Conservation (phyloP, 352 stramenopile genomes). For the Lagenidium giganteum region DNA sequence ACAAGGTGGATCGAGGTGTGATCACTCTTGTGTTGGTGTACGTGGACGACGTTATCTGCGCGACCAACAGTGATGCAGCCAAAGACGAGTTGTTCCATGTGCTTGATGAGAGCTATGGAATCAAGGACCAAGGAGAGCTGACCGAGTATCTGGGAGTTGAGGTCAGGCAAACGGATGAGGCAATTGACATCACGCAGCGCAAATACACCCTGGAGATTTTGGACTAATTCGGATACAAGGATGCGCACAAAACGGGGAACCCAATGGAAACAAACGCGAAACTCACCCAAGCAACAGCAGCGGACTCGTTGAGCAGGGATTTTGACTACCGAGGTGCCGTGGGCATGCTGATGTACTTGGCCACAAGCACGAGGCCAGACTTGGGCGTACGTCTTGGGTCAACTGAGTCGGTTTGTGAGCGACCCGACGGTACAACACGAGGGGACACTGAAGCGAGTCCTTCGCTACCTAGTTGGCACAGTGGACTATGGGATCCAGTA, state of each 20-base stretch:
- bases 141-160: background rate
- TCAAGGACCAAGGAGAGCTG: constrained; percentile 18
- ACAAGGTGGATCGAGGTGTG: background rate
- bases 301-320: background rate
- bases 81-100: constrained; percentile 15
- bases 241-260: background rate
- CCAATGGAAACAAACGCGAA: constrained; percentile 2
- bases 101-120: constrained; percentile 11
- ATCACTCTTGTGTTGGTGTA: constrained; percentile 5
- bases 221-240: background rate
- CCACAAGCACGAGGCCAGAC: constrained; percentile 18
- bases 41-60: constrained; percentile 6
- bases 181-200: background rate
- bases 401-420: constrained; percentile 20
- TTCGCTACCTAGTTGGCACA: constrained; percentile 7
- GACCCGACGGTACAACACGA: constrained; percentile 6
- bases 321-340: constrained; percentile 17
- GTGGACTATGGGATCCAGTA: constrained; percentile 1
- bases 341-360: constrained; percentile 23
- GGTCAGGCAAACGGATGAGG: constrained; percentile 1
- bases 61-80: constrained; percentile 9
- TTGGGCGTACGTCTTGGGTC: constrained; percentile 15
- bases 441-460: constrained; percentile 3
- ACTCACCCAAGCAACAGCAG: background rate
- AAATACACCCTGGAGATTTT: constrained; percentile 7